phyloP scores from a whole-genome alignment of 345 rosid species.

The rapeseed (Brassica napus) region Da-Ae NC_063439.1:6564001-6564500 shows the following conservation, averaged over 20 bases:
- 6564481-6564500: slow-evolving; percentile 65
- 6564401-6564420: slow-evolving; percentile 3
- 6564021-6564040: background rate
- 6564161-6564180: background rate
- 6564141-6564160: slow-evolving; percentile 2
- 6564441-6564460: slow-evolving; percentile 18
- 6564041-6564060: slow-evolving; percentile 7
- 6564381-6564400: slow-evolving; percentile 23
- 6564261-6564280: background rate
- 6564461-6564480: slow-evolving; percentile 14
- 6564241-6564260: background rate
- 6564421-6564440: slow-evolving; percentile 3
- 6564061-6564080: background rate
- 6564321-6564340: slow-evolving; percentile 90
- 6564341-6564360: slow-evolving; percentile 92
- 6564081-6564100: background rate
- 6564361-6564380: slow-evolving; percentile 69
- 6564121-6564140: background rate
- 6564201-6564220: background rate
- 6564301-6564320: slow-evolving; percentile 67
- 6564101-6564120: background rate
- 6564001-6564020: slow-evolving; percentile 23
- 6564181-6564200: slow-evolving; percentile 15
- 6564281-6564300: slow-evolving; percentile 11
- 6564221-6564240: background rate